phyloP scores from a whole-genome alignment of 257 asterid species.

The Nicotiana sylvestris region DNA sequence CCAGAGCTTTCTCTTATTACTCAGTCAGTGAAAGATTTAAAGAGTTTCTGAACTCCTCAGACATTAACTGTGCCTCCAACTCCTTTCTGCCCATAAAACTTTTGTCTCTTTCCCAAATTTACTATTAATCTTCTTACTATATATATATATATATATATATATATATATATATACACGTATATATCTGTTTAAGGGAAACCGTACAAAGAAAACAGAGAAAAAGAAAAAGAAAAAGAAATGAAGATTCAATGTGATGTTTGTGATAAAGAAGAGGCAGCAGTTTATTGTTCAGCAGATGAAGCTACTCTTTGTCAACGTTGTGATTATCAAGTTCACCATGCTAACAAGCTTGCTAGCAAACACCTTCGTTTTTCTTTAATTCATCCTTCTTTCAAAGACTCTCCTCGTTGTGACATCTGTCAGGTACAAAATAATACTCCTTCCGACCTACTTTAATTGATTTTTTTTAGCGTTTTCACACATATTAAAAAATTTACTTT shows the following conservation, averaged over 20 bases:
- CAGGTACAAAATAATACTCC: conserved; percentile 33
- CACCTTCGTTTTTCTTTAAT: conserved; percentile 70
- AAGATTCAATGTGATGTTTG: conserved; percentile 85
- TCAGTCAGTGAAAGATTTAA: conserved; percentile 17
- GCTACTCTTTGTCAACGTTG: conserved; percentile 74
- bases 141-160: conserved; percentile 3
- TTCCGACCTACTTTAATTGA: no score
- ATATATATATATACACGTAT: neutral
- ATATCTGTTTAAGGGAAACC: conserved; percentile 19
- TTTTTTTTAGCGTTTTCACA: no score
- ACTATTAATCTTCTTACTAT: neutral
- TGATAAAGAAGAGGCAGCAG: conserved; percentile 60
- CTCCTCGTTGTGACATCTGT: conserved; percentile 70
- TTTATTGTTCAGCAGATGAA: conserved; percentile 81
- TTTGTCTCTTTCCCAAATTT: neutral
- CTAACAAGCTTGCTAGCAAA: conserved; percentile 71
- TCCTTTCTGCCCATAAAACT: neutral
- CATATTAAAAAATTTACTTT: no score
- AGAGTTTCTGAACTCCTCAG: conserved; percentile 19
- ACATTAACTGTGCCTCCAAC: conserved; percentile 38
- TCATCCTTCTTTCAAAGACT: conserved; percentile 42
- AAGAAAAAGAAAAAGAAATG: conserved; percentile 27
- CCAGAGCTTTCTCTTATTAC: conserved; percentile 44
- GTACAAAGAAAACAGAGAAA: neutral
- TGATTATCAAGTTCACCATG: conserved; percentile 66